A percentile compares a stretch with the other conserved stretches of the same genome.
phyloP scores from a whole-genome alignment of 176 grass and related monocot genomes.

The Avena eriantha region DNA sequence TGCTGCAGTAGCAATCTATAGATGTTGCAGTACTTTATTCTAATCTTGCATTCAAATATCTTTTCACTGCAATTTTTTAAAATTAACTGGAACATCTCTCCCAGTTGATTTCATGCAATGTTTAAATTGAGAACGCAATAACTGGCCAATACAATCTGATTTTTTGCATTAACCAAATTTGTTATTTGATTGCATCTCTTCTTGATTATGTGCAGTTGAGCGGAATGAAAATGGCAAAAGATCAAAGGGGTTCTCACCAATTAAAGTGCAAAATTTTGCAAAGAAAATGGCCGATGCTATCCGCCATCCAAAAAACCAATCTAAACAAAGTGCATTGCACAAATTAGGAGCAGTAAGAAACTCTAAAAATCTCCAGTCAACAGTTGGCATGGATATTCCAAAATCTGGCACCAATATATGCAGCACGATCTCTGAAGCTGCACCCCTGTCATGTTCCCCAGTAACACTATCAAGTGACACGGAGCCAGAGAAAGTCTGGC shows the following conservation, averaged over 20 bases:
- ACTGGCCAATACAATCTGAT: slow-evolving; percentile 9
- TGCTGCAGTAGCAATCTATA: slow-evolving; percentile 12
- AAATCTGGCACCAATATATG: slow-evolving; percentile 34
- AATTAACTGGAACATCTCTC: not conserved
- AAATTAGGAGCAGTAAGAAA: slow-evolving; percentile 41
- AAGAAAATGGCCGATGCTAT: slow-evolving; percentile 37
- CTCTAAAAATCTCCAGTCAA: slow-evolving; percentile 35
- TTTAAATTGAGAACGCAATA: not conserved
- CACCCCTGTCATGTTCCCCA: slow-evolving; percentile 39
- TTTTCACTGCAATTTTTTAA: slow-evolving; percentile 13
- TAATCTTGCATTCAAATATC: not conserved
- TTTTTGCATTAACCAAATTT: not conserved
- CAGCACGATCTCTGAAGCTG: slow-evolving; percentile 44
- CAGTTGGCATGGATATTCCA: slow-evolving; percentile 37
- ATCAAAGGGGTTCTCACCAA: slow-evolving; percentile 50
- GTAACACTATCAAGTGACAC: slow-evolving; percentile 42
- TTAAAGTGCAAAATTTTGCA: slow-evolving; percentile 44
- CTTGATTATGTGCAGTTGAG: slow-evolving; percentile 54
- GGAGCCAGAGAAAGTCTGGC: slow-evolving; percentile 94
- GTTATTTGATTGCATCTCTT: slow-evolving; percentile 27
- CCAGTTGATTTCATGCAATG: not conserved
- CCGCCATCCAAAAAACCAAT: slow-evolving; percentile 20
- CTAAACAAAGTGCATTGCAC: slow-evolving; percentile 29
- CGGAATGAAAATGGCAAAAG: slow-evolving; percentile 34
- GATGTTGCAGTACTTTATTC: slow-evolving; percentile 13